phyloP scores from a whole-genome alignment of 2,329 filamentous ascomycete genomes.

The Trichoderma sp. region DNA sequence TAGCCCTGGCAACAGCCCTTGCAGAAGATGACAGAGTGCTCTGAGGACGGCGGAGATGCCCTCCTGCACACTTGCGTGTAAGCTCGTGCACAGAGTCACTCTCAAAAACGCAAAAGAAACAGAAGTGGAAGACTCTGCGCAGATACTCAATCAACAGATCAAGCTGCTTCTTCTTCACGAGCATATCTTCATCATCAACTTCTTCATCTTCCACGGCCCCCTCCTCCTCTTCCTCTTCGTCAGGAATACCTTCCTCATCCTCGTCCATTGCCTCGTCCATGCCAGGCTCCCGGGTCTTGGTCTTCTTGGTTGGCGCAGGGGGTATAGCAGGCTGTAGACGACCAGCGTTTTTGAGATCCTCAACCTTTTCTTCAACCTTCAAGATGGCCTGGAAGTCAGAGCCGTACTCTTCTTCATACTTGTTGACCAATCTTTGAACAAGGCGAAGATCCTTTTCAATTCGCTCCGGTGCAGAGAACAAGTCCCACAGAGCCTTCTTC shows the following conservation, averaged over 20 bases:
- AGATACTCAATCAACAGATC: constrained; percentile 96
- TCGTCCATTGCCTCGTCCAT: constrained; percentile 63
- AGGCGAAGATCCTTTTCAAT: constrained; percentile 86
- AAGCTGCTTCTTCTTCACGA: constrained; percentile 94
- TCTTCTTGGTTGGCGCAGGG: constrained; percentile 55
- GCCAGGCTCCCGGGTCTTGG: constrained; percentile 59
- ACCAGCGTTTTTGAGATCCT: constrained; percentile 73
- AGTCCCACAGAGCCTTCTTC: constrained; percentile 95
- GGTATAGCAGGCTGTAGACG: constrained; percentile 67
- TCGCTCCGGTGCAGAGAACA: constrained; percentile 91
- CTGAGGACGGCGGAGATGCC: constrained; percentile 89
- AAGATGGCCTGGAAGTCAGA: constrained; percentile 71
- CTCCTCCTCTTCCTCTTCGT: constrained; percentile 79
- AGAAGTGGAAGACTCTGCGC: constrained; percentile 95
- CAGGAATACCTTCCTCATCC: constrained; percentile 62
- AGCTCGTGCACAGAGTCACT: constrained; percentile 96
- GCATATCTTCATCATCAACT: constrained; percentile 81
- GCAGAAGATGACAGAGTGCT: constrained; percentile 80
- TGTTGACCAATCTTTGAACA: constrained; percentile 76
- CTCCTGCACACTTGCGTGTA: constrained; percentile 91
- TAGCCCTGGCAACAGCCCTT: constrained; percentile 81
- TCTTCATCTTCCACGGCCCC: constrained; percentile 80
- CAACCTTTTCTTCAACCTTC: constrained; percentile 83
- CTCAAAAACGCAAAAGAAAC: constrained; percentile 99
- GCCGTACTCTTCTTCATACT: constrained; percentile 81